These are phyloP conservation scores for Penicillium cataractarum DNA, from an alignment of 495 filamentous ascomycete genomes.

Conservation along the genomic window DNA sequence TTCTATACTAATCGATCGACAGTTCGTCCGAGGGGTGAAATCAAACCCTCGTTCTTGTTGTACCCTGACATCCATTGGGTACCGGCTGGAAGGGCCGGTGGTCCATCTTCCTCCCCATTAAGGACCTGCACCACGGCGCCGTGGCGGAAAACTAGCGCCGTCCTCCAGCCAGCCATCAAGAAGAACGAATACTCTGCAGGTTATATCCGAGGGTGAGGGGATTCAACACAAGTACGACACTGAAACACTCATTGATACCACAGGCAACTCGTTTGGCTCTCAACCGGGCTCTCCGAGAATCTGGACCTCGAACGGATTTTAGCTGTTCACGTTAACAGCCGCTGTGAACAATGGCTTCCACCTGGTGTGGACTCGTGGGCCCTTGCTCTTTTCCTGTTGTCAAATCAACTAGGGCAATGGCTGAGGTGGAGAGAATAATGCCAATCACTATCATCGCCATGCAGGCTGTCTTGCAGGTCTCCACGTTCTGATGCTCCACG, in stretches of 20 bases:
- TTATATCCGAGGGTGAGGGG: background rate
- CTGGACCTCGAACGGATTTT: background rate
- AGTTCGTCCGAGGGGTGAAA: conserved; percentile 16
- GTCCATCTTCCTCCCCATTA: background rate
- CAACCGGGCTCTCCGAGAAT: conserved; percentile 16
- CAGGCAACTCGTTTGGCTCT: background rate
- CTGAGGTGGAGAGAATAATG: conserved; percentile 14
- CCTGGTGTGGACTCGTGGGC: conserved; percentile 2
- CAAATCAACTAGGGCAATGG: conserved; percentile 13
- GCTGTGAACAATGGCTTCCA: background rate
- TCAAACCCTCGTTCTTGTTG: conserved; percentile 3
- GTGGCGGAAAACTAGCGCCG: background rate
- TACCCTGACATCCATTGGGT: conserved; percentile 9
- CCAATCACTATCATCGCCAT: conserved; percentile 13
- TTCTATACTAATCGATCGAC: conserved; percentile 23
- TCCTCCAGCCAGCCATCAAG: conserved; percentile 26
- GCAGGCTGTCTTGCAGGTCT: conserved; percentile 11
- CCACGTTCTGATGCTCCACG: conserved; percentile 21
- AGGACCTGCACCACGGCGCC: conserved; percentile 9
- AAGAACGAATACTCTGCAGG: background rate
- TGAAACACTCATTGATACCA: background rate
- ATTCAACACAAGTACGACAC: background rate
- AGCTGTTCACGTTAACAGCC: background rate
- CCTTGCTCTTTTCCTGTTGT: background rate
- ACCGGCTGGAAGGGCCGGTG: conserved; percentile 5